Conservation (phyloP, 2,329 filamentous ascomycete genomes). For the Lomentospora prolificans region DNA sequence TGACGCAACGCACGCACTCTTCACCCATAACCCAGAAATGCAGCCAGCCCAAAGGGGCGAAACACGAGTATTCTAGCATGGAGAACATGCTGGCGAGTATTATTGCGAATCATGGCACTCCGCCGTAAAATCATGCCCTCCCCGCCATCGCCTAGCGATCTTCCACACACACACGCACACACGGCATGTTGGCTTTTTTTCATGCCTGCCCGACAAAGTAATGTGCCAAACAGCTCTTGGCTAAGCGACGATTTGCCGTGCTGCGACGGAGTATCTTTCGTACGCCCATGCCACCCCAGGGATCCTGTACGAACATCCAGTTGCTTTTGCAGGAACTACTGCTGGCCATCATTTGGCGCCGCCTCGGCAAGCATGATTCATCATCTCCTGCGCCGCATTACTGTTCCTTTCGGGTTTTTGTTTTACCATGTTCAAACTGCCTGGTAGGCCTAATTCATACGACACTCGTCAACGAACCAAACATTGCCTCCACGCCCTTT, state of each 20-base stretch:
- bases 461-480: not conserved
- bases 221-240: not conserved
- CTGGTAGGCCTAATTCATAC: not conserved
- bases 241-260: not conserved
- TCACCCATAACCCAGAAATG: conserved; percentile 6
- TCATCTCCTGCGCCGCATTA: not conserved
- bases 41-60: conserved; percentile 5
- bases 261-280: no score
- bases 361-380: not conserved
- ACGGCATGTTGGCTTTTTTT: not conserved
- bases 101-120: not conserved
- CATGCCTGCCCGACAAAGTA: not conserved
- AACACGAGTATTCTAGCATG: conserved; percentile 1
- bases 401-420: not conserved
- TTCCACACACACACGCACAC: not conserved
- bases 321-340: not conserved
- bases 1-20: conserved; percentile 7
- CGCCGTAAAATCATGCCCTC: not conserved
- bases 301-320: not conserved
- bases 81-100: not conserved
- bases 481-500: not conserved
- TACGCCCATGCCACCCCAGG: not conserved
- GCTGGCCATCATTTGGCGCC: not conserved
- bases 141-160: not conserved
- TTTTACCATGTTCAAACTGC: not conserved